Evolutionary conservation across 352 stramenopile species (phyloP), one percentile per base, ranked within the genome.

Genomic region (Sclerospora graminicola): DNA sequence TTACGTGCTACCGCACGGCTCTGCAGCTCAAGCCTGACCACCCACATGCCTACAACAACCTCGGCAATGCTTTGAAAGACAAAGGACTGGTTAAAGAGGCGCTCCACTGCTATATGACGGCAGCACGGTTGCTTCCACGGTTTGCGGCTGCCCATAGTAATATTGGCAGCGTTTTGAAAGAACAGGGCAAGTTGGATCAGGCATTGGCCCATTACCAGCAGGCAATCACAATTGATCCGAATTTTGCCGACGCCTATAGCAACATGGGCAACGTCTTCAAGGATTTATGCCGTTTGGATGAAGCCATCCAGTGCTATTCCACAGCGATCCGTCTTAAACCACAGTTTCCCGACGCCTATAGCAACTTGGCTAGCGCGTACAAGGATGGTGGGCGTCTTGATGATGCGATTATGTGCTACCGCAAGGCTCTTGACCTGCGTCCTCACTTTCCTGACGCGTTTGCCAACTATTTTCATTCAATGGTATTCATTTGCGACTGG

Each of bases 191-290:
- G 60, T 62, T 96, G 15, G 76, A 96, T 40, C 84, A 95, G 49
- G 91, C 91, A 5, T 63, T 98, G 23, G 82, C 89, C n/a, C 84
- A 97, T 50, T 98, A 97, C 58, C 72, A 96, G 27, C 68, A 97
- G 45, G 90, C 90, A 0, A 91, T 98, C 41, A 75, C 78, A 14
- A 95, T 96, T 49, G 87, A 97, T 39, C 86, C 89, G 5, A 70
- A 57, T 18, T 97, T 97, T 60, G 83, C 85, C 1, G 84, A 95
- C 45, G 88, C 89, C 2, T 97, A 94, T 63, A 94, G 76, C 56
- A 97, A 97, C 55, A 93, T 97, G 69, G 89, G 89, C 47, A 96
- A 95, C 54, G 86, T 94, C 20, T 97, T 96, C 49, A 96, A 96
- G 51, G 88, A 97, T 40, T 49, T 96, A 18, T 72, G 79, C 21